Evolutionary conservation across 768 basidiomycete genomes (phyloP).

Genomic region (Sporobolomyces pararoseus): DNA sequence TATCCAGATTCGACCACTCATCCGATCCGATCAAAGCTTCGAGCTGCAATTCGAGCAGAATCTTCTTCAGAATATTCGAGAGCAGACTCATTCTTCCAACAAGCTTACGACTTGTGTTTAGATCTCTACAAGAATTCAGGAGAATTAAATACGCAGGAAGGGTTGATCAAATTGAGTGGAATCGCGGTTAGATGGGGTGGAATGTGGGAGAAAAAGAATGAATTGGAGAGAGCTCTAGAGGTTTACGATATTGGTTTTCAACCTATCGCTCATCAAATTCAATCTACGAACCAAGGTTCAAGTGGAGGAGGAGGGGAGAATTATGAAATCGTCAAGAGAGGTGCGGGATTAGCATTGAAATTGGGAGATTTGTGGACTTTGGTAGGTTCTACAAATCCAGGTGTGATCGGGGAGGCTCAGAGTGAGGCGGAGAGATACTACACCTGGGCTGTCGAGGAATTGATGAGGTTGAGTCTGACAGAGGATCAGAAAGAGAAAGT

Average conservation of each 20-base stretch:
- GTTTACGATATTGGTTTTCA: conserved; percentile 36
- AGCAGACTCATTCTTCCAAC: conserved; percentile 21
- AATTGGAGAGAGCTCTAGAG: conserved; percentile 22
- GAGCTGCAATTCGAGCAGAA: conserved; percentile 32
- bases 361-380: conserved; percentile 34
- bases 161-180: conserved; percentile 23
- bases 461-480: conserved; percentile 35
- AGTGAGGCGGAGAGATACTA: conserved; percentile 38
- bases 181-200: conserved; percentile 35
- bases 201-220: conserved; percentile 35
- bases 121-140: conserved; percentile 24
- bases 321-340: conserved; percentile 1
- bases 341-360: conserved; percentile 32
- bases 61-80: neutral
- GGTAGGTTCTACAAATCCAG: neutral
- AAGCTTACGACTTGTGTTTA: conserved; percentile 29
- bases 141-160: conserved; percentile 4
- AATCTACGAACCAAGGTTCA: conserved; percentile 9
- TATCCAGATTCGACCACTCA: conserved; percentile 34
- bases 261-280: conserved; percentile 22
- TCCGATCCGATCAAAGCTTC: conserved; percentile 35
- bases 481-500: conserved; percentile 29
- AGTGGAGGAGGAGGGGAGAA: neutral
- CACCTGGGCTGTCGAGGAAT: conserved; percentile 32
- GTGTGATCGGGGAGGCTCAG: conserved; percentile 2